Base-by-base conservation (phyloP, 1,139 yeast genomes). In the Protomyces arabidopsidicola region DNA sequence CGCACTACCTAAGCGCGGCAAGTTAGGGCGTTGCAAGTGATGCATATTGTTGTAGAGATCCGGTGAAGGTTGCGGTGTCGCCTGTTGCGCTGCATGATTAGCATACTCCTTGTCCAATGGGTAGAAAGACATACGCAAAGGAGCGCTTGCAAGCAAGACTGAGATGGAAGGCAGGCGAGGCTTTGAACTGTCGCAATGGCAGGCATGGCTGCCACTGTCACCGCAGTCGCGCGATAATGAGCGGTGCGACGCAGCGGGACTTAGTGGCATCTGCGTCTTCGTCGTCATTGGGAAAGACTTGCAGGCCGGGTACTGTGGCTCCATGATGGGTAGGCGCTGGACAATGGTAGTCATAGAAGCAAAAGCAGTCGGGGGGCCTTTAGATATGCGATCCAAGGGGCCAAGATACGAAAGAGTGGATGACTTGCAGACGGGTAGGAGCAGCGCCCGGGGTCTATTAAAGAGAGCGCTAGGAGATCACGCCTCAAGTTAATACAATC, bases 1-100 rank as follows among this genome's bases (percentile, higher is more conserved):
- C 14, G 42, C 42, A n/a, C 42, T 36, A 4, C 16, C 14, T 5
- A 36, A 36, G 42, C 42, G 42, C 9, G 42, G 42, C 42, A 36
- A n/a, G 16, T 14, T 36, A 4, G 42, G 42, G 3, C 42, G 42
- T 27, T 27, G 31, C 31, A 27, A 1, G 5, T 12, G 35, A 8
- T 35, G 20, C 14, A 20, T n/a, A 10, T 12, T 9, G 54, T 35
- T 3, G 18, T 42, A 5, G 24, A 50, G 56, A 52, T 58, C 53
- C 52, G 54, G 18, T 51, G 62, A 42, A 38, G 53, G 62, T 20
- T 50, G 24, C 2, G 62, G 62, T 9, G 62, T 58, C 8, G 48
- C 39, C n/a, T 57, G 55, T 38, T 51, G 62, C 31, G 35, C 56
- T 58, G 20, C 27, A 34, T 42, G 27, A 22, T 12, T n/a, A 20